These are phyloP conservation scores for Pseudocercospora crystallina DNA, from an alignment of 2,329 filamentous ascomycete genomes.

Conservation along the genomic window DNA sequence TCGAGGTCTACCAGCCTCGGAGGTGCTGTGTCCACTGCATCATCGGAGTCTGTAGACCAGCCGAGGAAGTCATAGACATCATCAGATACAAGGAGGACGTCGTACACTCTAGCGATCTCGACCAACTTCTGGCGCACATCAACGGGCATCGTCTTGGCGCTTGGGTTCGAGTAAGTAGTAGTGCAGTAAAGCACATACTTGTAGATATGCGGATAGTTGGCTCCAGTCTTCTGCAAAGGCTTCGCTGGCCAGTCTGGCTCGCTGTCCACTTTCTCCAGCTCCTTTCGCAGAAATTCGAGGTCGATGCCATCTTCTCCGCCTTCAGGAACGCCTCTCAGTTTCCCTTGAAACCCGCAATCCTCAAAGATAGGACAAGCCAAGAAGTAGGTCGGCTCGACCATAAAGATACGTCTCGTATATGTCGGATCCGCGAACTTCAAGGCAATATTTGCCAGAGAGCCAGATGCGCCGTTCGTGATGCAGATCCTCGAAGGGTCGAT, in stretches of 20 bases:
- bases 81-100: conserved; percentile 79
- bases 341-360: conserved; percentile 70
- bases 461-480: conserved; percentile 80
- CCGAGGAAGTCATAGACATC: conserved; percentile 93
- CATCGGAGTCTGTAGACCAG: conserved; percentile 52
- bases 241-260: conserved; percentile 9
- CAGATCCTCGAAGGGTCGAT: conserved; percentile 56
- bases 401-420: conserved; percentile 73
- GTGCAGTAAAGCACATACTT: conserved; percentile 81
- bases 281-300: conserved; percentile 57
- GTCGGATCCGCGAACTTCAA: conserved; percentile 77
- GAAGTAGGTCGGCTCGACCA: conserved; percentile 79
- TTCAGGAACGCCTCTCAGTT: conserved; percentile 70
- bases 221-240: conserved; percentile 52
- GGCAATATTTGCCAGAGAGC: conserved; percentile 74
- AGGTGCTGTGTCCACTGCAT: neutral
- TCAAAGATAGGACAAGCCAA: conserved; percentile 78
- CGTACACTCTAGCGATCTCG: conserved; percentile 68
- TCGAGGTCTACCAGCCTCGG: conserved; percentile 80
- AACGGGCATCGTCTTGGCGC: conserved; percentile 75
- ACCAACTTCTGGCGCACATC: conserved; percentile 67
- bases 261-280: conserved; percentile 52
- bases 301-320: conserved; percentile 71
- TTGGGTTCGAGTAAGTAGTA: conserved; percentile 85
- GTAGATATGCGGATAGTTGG: conserved; percentile 73